Base-by-base conservation (phyloP, 441 rosid species). In the Lepidium campestre region DNA sequence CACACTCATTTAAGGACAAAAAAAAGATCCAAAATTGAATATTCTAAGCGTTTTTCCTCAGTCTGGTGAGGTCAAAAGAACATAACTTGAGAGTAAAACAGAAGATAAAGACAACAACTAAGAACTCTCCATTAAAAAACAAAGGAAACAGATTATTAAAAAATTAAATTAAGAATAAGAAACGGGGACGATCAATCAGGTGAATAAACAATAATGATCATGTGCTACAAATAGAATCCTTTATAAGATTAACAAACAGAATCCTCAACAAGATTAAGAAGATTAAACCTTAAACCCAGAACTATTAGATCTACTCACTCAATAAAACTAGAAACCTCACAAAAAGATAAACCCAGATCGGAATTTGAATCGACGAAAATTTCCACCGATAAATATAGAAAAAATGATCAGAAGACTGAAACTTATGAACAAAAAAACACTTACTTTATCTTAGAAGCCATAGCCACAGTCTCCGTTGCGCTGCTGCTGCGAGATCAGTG, bases 371-470 rank as follows among this genome's bases (percentile, higher is more conserved):
- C 70, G 70, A 48, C 35, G 45, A 42, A 40, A 6, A 2, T 19
- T 40, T 10, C 7, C 15, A 22, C 25, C 5, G 25, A 44, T 19
- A 10, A 11, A 5, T 27, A 35, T 40, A 68, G 54, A 58, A 25
- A 53, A 49, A 58, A 10, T 15, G 29, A n/a, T 57, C 34, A 15
- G 25, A 44, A 59, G 29, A 35, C 13, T 40, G 55, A 34, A 15
- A 32, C 42, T 25, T 3, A 13, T n/a, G 1, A 50, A 9, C 29
- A 6, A 11, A 23, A 64, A 9, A 6, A 41, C 10, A 9, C 55
- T 74, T 74, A 74, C 77, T 68, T 68, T 0, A 56, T 68, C 65
- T 74, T 68, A 23, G 77, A 68, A 61, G 74, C 77, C 77, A 73
- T 73, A 68, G 64, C 62, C 52, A 42, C 67, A 12, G 25, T 32